A percentile compares a stretch with the other conserved stretches of the same genome.
Evolutionary conservation across 2,329 filamentous ascomycete genomes (phyloP).

Genomic region (Xylariaceae sp.): DNA sequence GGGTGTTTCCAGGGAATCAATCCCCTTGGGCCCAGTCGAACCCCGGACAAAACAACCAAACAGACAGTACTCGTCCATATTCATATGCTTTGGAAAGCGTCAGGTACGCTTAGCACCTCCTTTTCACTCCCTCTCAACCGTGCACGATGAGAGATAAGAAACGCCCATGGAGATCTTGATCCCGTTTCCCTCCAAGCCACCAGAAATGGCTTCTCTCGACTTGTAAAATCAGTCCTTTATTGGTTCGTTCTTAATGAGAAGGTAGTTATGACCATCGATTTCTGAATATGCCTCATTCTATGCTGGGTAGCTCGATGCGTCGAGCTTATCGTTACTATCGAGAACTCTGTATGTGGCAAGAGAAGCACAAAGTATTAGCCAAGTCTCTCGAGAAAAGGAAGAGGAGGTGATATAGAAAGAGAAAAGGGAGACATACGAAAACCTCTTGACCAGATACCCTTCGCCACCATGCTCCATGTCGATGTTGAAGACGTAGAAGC

Average conservation of each 20-base stretch:
- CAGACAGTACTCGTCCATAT: no score
- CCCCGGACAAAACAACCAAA: no score
- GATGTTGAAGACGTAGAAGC: conserved; percentile 91
- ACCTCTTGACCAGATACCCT: conserved; percentile 84
- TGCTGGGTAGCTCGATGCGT: conserved; percentile 41
- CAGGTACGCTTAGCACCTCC: no score
- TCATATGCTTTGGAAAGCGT: no score
- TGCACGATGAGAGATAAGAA: no score
- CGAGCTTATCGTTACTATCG: conserved; percentile 50
- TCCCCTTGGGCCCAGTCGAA: no score
- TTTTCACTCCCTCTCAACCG: no score
- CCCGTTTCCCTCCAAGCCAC: conserved; percentile 4
- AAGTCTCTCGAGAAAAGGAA: conserved; percentile 1
- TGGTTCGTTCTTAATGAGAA: no score
- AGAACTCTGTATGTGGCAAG: conserved; percentile 37
- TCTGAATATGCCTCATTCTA: conserved; percentile 16
- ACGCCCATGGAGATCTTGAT: conserved; percentile 2
- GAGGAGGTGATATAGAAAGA: conserved; percentile 1
- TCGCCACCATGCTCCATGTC: conserved; percentile 93
- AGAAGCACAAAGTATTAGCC: no score
- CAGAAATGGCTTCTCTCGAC: no score
- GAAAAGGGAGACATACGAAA: conserved; percentile 61
- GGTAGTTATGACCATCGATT: background rate
- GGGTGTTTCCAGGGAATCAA: no score
- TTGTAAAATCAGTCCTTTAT: no score